Percentiles rank a stretch among this genome's conserved stretches.
These are phyloP conservation scores for Penicillium parvum DNA, from an alignment of 495 filamentous ascomycete species.

Conservation along the genomic window DNA sequence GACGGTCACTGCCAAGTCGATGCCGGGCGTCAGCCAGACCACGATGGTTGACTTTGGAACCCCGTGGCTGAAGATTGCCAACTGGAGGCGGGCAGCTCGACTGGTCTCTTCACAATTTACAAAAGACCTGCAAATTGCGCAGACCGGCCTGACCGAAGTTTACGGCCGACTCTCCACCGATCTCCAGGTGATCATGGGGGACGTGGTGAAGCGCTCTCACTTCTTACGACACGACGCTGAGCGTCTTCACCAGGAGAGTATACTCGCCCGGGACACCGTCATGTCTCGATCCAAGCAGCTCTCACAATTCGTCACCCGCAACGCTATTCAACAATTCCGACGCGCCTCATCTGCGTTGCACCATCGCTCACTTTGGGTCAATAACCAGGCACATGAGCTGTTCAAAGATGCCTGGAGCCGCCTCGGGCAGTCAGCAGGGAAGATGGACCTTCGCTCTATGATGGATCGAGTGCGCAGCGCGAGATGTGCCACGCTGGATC, in stretches of 20 bases:
- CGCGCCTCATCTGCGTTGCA: slow-evolving; percentile 31
- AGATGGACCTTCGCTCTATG: slow-evolving; percentile 25
- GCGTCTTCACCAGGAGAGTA: slow-evolving; percentile 21
- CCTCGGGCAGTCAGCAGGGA: slow-evolving; percentile 22
- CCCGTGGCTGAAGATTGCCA: slow-evolving; percentile 55
- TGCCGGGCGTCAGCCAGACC: slow-evolving; percentile 48
- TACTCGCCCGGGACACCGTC: slow-evolving; percentile 25
- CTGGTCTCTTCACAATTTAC: slow-evolving; percentile 39
- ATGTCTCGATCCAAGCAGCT: slow-evolving; percentile 37
- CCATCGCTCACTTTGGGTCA: slow-evolving; percentile 23
- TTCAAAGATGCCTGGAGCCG: slow-evolving; percentile 30
- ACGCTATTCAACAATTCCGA: slow-evolving; percentile 33
- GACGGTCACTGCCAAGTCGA: slow-evolving; percentile 49
- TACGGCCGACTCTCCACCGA: slow-evolving; percentile 47
- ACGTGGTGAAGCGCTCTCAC: slow-evolving; percentile 43
- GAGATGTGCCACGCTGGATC: slow-evolving; percentile 31
- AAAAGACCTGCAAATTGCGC: slow-evolving; percentile 40
- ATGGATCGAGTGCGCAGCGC: slow-evolving; percentile 32
- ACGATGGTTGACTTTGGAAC: slow-evolving; percentile 58
- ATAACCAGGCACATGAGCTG: slow-evolving; percentile 27
- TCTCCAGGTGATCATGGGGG: slow-evolving; percentile 45
- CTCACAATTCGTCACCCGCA: slow-evolving; percentile 31
- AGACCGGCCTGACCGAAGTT: slow-evolving; percentile 38
- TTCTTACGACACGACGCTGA: slow-evolving; percentile 32
- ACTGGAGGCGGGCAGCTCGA: slow-evolving; percentile 51